These are phyloP conservation scores for Pyricularia pennisetigena DNA, from an alignment of 2,329 filamentous ascomycete species.

Conservation along the genomic window DNA sequence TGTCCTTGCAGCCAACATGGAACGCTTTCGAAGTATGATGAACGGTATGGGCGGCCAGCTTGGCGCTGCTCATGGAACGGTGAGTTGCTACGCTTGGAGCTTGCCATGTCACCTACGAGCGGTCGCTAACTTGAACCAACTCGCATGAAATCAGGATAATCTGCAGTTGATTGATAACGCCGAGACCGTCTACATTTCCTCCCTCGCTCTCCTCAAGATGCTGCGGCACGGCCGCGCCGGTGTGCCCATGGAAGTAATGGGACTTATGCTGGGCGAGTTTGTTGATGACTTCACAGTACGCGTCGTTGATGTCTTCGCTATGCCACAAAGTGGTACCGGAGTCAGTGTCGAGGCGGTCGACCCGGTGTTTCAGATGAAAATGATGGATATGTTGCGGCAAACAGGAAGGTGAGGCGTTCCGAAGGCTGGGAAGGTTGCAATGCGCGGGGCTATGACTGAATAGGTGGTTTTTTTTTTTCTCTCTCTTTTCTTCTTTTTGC, in stretches of 20 bases:
- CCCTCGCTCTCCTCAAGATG: conserved; percentile 95
- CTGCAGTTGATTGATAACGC: conserved; percentile 93
- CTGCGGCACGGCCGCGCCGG: conserved; percentile 92
- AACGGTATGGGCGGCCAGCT: conserved; percentile 57
- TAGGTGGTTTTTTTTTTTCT: too few relatives aligned
- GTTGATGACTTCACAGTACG: conserved; percentile 98
- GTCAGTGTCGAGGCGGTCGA: conserved; percentile 98
- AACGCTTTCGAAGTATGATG: conserved; percentile 84
- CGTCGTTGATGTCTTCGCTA: conserved; percentile 97
- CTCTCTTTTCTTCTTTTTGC: too few relatives aligned
- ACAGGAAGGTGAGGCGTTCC: conserved; percentile 68
- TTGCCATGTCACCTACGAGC: not conserved
- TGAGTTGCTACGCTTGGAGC: conserved; percentile 27
- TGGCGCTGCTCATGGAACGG: conserved; percentile 49
- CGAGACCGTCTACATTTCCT: conserved; percentile 98
- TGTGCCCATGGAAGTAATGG: conserved; percentile 99
- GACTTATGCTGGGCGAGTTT: conserved; percentile 96
- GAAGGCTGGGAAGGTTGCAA: not conserved
- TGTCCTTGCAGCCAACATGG: conserved; percentile 46
- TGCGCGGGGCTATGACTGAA: not conserved
- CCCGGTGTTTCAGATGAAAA: conserved; percentile 98
- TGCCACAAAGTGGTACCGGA: conserved; percentile 97
- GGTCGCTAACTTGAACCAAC: conserved; percentile 1
- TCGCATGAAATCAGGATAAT: conserved; percentile 56
- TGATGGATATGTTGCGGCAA: conserved; percentile 99